These are phyloP conservation scores for Plantago rigida DNA, from an alignment of 305 asterid genomes.

Conservation along the genomic window DNA sequence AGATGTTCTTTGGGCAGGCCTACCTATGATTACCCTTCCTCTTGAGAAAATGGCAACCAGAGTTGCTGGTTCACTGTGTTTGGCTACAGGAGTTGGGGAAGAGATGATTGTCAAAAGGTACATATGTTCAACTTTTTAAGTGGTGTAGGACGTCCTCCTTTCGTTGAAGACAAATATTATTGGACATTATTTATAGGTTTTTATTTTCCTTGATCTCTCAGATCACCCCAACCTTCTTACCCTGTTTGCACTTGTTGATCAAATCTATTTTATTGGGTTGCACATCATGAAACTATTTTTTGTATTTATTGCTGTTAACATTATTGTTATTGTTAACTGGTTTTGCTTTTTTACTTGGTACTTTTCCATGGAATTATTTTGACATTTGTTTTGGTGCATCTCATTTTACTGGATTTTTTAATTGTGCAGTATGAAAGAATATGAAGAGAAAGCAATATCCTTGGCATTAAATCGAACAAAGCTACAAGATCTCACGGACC, in stretches of 20 bases:
- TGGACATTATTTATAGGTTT: not conserved
- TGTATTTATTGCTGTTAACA: no score
- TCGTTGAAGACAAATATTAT: not conserved
- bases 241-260: not conserved
- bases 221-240: not conserved
- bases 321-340: not conserved
- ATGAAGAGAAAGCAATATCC: constrained; percentile 84
- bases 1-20: constrained; percentile 99
- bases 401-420: constrained; percentile 20
- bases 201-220: not conserved
- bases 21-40: constrained; percentile 90
- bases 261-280: no score
- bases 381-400: not conserved
- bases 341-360: not conserved
- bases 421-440: constrained; percentile 71
- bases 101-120: constrained; percentile 92
- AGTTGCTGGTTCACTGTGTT: constrained; percentile 94
- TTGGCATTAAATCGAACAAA: constrained; percentile 63
- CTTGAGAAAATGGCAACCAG: constrained; percentile 99
- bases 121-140: not conserved
- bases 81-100: constrained; percentile 94
- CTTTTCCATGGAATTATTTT: not conserved
- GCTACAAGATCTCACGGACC: constrained; percentile 74
- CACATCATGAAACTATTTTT: no score
- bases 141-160: not conserved